Conservation (phyloP, 2,329 filamentous ascomycete genomes). For the Microsporum audouinii region DNA sequence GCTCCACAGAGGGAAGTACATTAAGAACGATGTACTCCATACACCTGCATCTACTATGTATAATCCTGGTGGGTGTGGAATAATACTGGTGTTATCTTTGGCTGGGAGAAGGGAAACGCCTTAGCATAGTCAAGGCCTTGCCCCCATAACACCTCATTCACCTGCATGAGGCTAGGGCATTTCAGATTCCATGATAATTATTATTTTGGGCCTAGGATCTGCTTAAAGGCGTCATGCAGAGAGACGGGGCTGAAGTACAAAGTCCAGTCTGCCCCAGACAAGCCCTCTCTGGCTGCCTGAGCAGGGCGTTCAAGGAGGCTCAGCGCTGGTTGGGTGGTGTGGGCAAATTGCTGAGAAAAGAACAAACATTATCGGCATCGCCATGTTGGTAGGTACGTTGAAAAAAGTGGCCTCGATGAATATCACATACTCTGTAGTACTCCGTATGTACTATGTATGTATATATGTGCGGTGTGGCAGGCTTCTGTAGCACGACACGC, state of each 20-base stretch:
- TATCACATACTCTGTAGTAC: no score
- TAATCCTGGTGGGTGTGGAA: not conserved
- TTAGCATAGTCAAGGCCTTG: not conserved
- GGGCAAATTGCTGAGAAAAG: not conserved
- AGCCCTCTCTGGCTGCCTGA: not conserved
- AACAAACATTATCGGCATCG: not conserved
- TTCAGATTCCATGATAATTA: not conserved
- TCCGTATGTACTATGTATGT: no score
- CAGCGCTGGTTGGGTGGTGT: not conserved
- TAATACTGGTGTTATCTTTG: not conserved
- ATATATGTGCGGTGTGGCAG: not conserved
- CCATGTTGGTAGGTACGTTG: not conserved
- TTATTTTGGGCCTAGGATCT: constrained; percentile 1
- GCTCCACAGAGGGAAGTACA: not conserved
- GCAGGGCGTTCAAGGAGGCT: not conserved
- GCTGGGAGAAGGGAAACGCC: not conserved
- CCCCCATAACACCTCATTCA: not conserved
- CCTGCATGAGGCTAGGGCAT: constrained; percentile 2
- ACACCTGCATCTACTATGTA: not conserved
- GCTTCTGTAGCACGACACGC: not conserved
- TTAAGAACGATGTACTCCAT: not conserved
- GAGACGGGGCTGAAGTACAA: not conserved
- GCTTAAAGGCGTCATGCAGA: constrained; percentile 1
- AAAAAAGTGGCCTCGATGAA: no score
- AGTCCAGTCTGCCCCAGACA: not conserved